Percentiles rank a stretch among this genome's conserved stretches.
phyloP scores from a whole-genome alignment of 75 land plant species.

The Pinus tabuliformis region DNA sequence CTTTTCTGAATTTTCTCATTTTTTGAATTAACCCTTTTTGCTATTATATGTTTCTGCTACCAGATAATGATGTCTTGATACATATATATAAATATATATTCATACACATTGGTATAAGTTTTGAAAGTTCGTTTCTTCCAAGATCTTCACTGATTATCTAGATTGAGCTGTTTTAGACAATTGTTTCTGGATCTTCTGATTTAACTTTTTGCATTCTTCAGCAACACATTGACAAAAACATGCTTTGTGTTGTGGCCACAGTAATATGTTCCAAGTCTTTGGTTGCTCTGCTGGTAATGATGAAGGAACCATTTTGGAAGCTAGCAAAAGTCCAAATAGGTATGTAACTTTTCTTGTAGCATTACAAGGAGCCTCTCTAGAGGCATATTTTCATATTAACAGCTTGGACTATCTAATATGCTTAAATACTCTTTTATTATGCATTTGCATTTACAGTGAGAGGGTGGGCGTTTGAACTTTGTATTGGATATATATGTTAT shows the following conservation, averaged over 20 bases:
- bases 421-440: too few species aligned
- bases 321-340: conserved; percentile 51
- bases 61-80: too few species aligned
- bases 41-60: too few species aligned
- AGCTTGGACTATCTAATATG: too few species aligned
- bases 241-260: conserved; percentile 12
- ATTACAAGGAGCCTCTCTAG: too few species aligned
- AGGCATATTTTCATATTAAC: too few species aligned
- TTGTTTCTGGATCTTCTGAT: neutral
- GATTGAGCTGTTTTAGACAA: neutral
- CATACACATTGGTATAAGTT: neutral
- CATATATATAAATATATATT: too few species aligned
- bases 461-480: too few species aligned
- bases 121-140: neutral
- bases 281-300: conserved; percentile 36
- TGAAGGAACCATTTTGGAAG: conserved; percentile 62
- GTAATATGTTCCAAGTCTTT: conserved; percentile 71
- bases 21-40: too few species aligned
- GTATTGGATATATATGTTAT: too few species aligned
- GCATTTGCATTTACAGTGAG: too few species aligned
- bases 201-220: neutral
- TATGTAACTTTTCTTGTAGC: neutral
- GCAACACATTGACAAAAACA: neutral
- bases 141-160: neutral
- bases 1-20: too few species aligned